These are phyloP conservation scores for Bocquillonia castaneifolia DNA, from an alignment of 441 rosid species.

Conservation along the genomic window DNA sequence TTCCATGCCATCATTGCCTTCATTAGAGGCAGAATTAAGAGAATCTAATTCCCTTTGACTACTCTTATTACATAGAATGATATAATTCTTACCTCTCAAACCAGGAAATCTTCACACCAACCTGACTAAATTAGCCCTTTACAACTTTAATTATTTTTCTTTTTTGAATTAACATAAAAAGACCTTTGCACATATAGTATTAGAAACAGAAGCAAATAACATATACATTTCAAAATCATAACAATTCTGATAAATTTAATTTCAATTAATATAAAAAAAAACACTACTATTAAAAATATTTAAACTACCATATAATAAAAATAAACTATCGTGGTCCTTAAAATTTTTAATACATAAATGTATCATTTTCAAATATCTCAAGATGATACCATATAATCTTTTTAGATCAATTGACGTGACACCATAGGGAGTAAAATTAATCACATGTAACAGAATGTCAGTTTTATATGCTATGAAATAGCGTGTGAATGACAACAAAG, in stretches of 20 bases:
- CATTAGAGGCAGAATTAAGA: slow-evolving; percentile 24
- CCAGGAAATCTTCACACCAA: neutral
- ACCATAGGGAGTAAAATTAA: neutral
- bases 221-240: too few species aligned
- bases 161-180: too few species aligned
- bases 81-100: neutral
- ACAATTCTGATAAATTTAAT: too few species aligned
- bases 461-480: neutral
- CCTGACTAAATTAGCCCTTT: neutral
- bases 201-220: too few species aligned
- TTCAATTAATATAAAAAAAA: too few species aligned
- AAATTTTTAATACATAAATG: neutral
- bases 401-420: neutral
- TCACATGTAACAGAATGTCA: neutral
- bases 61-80: neutral
- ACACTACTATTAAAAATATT: too few species aligned
- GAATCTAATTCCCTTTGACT: slow-evolving; percentile 35
- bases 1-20: slow-evolving; percentile 26
- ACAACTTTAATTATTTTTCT: too few species aligned
- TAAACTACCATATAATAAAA: too few species aligned
- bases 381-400: neutral
- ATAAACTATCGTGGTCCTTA: too few species aligned
- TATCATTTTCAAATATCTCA: neutral
- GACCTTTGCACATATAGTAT: too few species aligned
- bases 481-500: neutral